Base-by-base conservation (phyloP, 202 grass and related monocot genomes). In the Setaria viridis region DNA sequence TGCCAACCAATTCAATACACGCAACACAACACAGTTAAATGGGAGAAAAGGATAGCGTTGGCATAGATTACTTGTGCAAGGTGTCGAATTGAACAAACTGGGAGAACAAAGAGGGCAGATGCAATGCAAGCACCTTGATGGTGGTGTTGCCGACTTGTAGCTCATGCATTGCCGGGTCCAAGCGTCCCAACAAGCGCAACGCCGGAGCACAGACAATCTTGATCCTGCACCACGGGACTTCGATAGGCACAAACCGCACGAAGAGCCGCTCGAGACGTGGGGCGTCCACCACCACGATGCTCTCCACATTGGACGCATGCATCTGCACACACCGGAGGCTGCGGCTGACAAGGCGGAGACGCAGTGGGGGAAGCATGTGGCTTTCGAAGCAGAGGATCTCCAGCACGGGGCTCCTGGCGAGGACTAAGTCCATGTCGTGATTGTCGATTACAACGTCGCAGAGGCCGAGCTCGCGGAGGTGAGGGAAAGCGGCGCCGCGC, bases 391-490 rank as follows among this genome's bases (percentile, higher is more conserved):
- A 60, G 16, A 92, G 77, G 12, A 29, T 89, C 75, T 90, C 91
- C n/a, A 92, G 62, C 34, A 63, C 47, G 21, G 84, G 34, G 64
- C 84, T 84, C 8, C 70, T 58, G 46, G 50, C 49, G 80, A 90
- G 67, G 63, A 92, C 1, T 29, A 60, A 79, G 29, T 87, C 70
- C 34, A 92, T 21, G 82, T 84, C 76, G 6, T 62, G 34, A 45
- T 20, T 57, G 74, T 78, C 39, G 0, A 92, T n/a, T 11, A 9
- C 59, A 25, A 89, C 32, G 49, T 37, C 20, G 48, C 20, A 57
- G 75, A 85, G 76, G 39, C 34, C 63, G 37, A 92, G 80, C 76
- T 92, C 87, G 20, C 41, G 82, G 54, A 92, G 80, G 62, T 72
- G 74, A 2, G 70, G 82, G 77, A 79, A 79, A 2, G 39, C 13